Evolutionary conservation across 305 asterid species (phyloP).

Genomic region (Fraxinus xanthoxyloides): DNA sequence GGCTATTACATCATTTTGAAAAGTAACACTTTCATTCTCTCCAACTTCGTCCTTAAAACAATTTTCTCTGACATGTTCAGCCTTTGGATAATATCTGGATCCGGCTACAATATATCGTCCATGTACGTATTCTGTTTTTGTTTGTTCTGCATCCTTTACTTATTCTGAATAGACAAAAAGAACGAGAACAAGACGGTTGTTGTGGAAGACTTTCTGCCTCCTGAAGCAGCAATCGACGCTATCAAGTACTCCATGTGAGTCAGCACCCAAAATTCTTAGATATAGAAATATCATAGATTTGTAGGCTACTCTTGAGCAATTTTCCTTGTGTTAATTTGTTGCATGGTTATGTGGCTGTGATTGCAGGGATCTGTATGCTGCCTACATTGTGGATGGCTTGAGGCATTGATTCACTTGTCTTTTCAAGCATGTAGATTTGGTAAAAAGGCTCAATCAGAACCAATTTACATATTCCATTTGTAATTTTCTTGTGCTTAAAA

Average conservation of each 20-base stretch:
- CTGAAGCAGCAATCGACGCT: conserved; percentile 65
- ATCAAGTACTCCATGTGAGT: conserved; percentile 70
- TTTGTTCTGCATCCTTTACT: conserved; percentile 35
- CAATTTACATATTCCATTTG: background rate
- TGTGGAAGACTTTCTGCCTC: conserved; percentile 81
- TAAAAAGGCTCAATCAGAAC: background rate
- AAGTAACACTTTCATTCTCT: background rate
- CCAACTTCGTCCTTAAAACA: background rate
- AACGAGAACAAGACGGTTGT: conserved; percentile 81
- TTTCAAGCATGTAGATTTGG: background rate
- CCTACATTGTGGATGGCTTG: conserved; percentile 75
- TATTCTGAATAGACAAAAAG: conserved; percentile 56
- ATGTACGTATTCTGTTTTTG: background rate
- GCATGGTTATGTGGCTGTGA: background rate
- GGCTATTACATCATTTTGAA: background rate
- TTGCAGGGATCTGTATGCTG: conserved; percentile 78
- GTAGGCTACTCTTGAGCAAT: background rate
- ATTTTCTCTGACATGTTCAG: background rate
- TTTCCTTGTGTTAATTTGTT: background rate
- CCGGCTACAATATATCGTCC: background rate
- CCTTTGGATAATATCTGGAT: background rate
- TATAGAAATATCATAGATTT: background rate
- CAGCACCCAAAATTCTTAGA: background rate
- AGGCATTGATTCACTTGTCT: conserved; percentile 47
- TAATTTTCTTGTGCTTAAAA: background rate